phyloP scores from a whole-genome alignment of 202 grass and related monocot species.

The Hordeum pubiflorum region DNA sequence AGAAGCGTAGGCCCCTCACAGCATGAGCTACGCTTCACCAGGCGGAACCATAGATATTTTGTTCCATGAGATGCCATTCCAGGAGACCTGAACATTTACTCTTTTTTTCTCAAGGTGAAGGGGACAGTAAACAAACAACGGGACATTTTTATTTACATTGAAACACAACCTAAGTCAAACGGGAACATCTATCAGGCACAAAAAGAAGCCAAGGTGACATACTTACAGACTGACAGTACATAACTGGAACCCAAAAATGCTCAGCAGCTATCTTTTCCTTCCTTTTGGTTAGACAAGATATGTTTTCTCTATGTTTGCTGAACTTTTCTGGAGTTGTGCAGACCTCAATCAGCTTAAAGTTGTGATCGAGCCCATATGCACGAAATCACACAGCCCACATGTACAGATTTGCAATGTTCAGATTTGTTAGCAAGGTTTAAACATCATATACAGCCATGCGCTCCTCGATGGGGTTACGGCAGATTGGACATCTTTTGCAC shows the following conservation, averaged over 20 bases:
- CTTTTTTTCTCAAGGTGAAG: constrained; percentile 19
- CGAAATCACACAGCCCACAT: constrained; percentile 35
- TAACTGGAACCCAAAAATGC: constrained; percentile 23
- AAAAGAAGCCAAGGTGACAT: constrained; percentile 7
- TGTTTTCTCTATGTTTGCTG: constrained; percentile 32
- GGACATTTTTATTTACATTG: constrained; percentile 41
- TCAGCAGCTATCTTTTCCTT: constrained; percentile 35
- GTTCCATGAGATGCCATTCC: background rate
- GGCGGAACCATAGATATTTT: background rate
- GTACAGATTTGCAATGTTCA: constrained; percentile 51
- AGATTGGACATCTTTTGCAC: constrained; percentile 98
- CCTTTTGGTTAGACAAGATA: constrained; percentile 49
- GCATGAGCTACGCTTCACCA: background rate
- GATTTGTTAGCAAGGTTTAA: constrained; percentile 51
- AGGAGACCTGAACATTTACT: background rate
- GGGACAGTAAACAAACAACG: constrained; percentile 21
- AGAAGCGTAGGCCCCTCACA: background rate
- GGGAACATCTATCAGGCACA: constrained; percentile 21
- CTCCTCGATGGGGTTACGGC: constrained; percentile 75
- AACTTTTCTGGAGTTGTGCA: constrained; percentile 34
- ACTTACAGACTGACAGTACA: constrained; percentile 50
- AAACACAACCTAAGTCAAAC: constrained; percentile 17
- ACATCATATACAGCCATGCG: constrained; percentile 89
- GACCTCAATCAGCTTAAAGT: constrained; percentile 58
- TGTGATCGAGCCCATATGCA: constrained; percentile 38